Percentiles rank a stretch among this genome's conserved stretches.
These are phyloP conservation scores for Komagataella ulmi DNA, from an alignment of 805 yeast genomes.

Conservation along the genomic window DNA sequence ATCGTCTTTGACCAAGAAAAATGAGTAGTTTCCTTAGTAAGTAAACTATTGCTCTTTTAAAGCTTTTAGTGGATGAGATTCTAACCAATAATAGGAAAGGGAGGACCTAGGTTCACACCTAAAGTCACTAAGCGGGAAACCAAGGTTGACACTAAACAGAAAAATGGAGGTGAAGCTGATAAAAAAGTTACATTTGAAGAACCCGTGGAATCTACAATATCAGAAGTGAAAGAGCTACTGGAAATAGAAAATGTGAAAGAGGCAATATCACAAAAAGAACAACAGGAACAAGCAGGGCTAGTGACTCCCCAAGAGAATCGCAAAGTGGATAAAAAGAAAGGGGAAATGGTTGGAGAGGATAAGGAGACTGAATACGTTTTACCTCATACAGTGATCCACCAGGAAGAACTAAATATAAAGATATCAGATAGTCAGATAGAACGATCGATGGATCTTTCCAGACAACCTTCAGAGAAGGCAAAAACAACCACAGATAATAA, in stretches of 20 bases:
- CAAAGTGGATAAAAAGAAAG: background rate
- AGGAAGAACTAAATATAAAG: background rate
- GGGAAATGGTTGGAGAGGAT: background rate
- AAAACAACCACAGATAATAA: background rate
- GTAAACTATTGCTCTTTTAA: background rate
- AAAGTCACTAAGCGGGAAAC: constrained; percentile 2
- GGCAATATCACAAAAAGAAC: background rate
- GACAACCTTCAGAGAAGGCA: background rate
- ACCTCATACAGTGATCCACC: background rate
- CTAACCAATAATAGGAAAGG: background rate
- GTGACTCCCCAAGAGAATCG: background rate
- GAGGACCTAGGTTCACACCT: constrained; percentile 1
- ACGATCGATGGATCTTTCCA: background rate
- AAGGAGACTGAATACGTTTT: background rate
- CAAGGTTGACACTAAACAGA: background rate
- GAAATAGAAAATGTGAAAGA: background rate
- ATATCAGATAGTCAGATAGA: background rate
- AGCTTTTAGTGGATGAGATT: background rate
- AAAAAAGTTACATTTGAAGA: background rate
- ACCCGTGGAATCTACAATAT: background rate
- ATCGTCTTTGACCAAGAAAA: background rate
- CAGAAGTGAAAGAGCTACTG: background rate
- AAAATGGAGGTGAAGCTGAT: background rate
- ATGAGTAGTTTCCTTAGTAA: background rate
- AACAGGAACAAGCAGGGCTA: background rate